phyloP scores from a whole-genome alignment of 1,284 basidiomycete species.

The Phlebopus sp. region DNA sequence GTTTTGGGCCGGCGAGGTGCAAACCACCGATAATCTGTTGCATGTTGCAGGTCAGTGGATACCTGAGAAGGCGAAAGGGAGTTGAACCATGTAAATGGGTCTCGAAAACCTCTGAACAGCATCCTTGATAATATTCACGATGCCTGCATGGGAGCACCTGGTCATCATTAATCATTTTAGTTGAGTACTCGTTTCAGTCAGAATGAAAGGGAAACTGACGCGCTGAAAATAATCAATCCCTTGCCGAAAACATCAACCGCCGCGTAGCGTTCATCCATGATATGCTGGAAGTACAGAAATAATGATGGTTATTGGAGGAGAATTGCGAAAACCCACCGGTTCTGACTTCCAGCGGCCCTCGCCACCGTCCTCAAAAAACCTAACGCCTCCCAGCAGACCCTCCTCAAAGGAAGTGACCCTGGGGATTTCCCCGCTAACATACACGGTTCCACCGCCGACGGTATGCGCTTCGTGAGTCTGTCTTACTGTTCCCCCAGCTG shows the following conservation, averaged over 20 bases:
- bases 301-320: not conserved
- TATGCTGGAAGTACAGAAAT: constrained; percentile 42
- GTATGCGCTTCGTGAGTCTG: constrained; percentile 56
- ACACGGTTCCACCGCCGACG: constrained; percentile 59
- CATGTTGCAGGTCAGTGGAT: constrained; percentile 25
- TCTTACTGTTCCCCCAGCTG: constrained; percentile 55
- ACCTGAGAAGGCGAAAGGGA: not conserved
- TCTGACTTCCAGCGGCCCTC: constrained; percentile 59
- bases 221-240: constrained; percentile 78
- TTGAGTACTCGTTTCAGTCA: not conserved
- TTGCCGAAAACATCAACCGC: constrained; percentile 75
- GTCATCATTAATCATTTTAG: not conserved
- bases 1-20: constrained; percentile 70
- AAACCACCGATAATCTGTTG: constrained; percentile 74
- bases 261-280: constrained; percentile 81
- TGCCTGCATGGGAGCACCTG: constrained; percentile 81
- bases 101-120: constrained; percentile 58
- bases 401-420: constrained; percentile 64
- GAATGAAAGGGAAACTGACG: constrained; percentile 44
- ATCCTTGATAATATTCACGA: constrained; percentile 76
- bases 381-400: constrained; percentile 64
- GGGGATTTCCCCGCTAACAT: constrained; percentile 79
- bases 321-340: constrained; percentile 40
- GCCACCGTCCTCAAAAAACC: constrained; percentile 52
- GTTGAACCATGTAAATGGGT: constrained; percentile 69